Percentiles rank a stretch among this genome's conserved stretches.
phyloP scores from a whole-genome alignment of 78 protist species.

The Tieghemostelium lacteum region DNA sequence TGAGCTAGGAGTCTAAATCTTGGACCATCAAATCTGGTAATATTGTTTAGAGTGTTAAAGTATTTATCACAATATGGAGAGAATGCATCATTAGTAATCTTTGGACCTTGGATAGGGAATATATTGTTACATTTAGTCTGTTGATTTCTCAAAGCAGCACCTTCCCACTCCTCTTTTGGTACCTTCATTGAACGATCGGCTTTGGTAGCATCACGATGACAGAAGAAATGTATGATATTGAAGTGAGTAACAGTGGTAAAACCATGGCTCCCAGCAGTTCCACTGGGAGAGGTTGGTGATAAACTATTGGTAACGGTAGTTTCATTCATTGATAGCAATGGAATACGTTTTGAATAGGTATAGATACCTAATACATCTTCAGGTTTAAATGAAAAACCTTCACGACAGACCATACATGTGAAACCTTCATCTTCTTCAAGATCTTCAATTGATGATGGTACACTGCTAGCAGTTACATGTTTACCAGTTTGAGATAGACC shows the following conservation, averaged over 20 bases:
- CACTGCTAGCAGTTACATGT: slow-evolving; percentile 11
- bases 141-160: slow-evolving; percentile 91
- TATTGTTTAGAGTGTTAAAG: slow-evolving; percentile 21
- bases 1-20: slow-evolving; percentile 65
- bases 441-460: slow-evolving; percentile 60
- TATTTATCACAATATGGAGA: slow-evolving; percentile 37
- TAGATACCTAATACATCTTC: slow-evolving; percentile 89
- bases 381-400: slow-evolving; percentile 80
- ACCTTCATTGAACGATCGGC: slow-evolving; percentile 73
- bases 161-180: slow-evolving; percentile 92
- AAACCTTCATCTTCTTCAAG: slow-evolving; percentile 86
- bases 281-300: not conserved
- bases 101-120: slow-evolving; percentile 82
- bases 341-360: slow-evolving; percentile 47
- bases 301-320: not conserved
- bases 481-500: slow-evolving; percentile 64
- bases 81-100: slow-evolving; percentile 39
- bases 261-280: slow-evolving; percentile 15
- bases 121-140: slow-evolving; percentile 87
- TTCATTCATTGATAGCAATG: slow-evolving; percentile 10
- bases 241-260: slow-evolving; percentile 88
- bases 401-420: slow-evolving; percentile 91
- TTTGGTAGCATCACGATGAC: slow-evolving; percentile 90
- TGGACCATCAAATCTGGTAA: slow-evolving; percentile 38
- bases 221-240: slow-evolving; percentile 86